Conservation (phyloP, 768 basidiomycete genomes). For the Kockovaella imperatae region DNA sequence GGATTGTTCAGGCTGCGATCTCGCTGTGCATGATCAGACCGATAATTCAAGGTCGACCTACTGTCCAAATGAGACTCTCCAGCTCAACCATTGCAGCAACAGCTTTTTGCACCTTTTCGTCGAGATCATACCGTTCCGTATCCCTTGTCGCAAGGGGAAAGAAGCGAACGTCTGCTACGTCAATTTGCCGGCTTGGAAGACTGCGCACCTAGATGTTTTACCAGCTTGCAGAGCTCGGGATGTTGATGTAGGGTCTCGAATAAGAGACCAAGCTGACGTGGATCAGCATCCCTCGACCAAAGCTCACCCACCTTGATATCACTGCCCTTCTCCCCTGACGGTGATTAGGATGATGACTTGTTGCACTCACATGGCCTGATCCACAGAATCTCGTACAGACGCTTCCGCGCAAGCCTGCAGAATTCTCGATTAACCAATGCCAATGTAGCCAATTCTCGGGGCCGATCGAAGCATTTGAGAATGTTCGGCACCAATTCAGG, state of each 20-base stretch:
- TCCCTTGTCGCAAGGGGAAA: conserved; percentile 25
- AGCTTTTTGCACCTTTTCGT: conserved; percentile 25
- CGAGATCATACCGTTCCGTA: conserved; percentile 24
- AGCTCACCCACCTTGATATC: conserved; percentile 21
- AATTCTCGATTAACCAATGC: conserved; percentile 22
- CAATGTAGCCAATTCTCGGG: conserved; percentile 24
- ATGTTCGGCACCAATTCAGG: conserved; percentile 30
- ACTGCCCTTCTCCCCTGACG: conserved; percentile 24
- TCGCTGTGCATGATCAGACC: conserved; percentile 9
- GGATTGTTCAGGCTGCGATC: conserved; percentile 27
- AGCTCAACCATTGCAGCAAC: conserved; percentile 25
- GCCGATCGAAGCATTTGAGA: conserved; percentile 26
- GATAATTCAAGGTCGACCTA: conserved; percentile 1
- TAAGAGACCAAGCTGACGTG: conserved; percentile 19
- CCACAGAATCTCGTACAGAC: conserved; percentile 32
- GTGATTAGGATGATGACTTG: conserved; percentile 1
- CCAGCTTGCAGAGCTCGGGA: conserved; percentile 24
- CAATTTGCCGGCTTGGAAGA: background rate
- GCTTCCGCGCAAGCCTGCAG: conserved; percentile 17
- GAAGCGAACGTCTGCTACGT: conserved; percentile 28
- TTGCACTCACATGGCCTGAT: conserved; percentile 28
- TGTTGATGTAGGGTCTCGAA: conserved; percentile 21
- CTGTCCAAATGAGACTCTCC: conserved; percentile 30
- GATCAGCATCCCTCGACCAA: background rate
- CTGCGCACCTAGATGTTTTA: conserved; percentile 23